Conservation (phyloP, 225 moss, liverwort and hornwort species). For the Polytrichum formosum region DNA sequence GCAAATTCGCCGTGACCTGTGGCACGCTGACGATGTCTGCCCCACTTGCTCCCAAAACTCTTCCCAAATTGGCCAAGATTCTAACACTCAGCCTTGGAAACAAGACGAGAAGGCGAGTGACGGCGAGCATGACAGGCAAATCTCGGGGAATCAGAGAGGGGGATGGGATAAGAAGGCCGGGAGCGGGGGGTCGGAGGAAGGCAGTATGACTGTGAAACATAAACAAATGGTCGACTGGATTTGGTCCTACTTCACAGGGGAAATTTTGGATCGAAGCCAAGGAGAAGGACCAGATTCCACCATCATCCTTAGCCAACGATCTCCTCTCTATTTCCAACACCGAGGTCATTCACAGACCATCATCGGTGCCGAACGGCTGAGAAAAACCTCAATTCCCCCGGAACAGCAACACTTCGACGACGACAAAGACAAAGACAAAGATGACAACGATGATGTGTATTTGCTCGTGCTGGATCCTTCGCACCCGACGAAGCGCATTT, state of each 20-base stretch:
- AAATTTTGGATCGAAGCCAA: too few relatives aligned
- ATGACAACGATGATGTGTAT: conserved; percentile 23
- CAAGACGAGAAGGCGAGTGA: too few relatives aligned
- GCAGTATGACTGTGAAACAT: conserved; percentile 17
- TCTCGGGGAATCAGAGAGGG: conserved; percentile 1
- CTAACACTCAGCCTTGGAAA: too few relatives aligned
- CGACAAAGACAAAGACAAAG: too few relatives aligned
- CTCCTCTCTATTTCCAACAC: conserved; percentile 55
- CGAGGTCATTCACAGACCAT: conserved; percentile 54
- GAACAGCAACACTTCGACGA: neutral
- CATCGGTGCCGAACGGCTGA: conserved; percentile 34
- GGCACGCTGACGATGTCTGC: neutral
- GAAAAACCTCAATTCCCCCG: conserved; percentile 1
- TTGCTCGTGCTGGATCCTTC: conserved; percentile 47
- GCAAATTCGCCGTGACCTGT: neutral
- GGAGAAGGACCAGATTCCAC: neutral
- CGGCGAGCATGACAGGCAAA: neutral
- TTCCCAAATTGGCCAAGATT: too few relatives aligned
- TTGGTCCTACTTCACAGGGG: conserved; percentile 35
- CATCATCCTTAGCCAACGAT: conserved; percentile 22
- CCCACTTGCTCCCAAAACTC: conserved; percentile 1
- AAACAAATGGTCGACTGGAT: conserved; percentile 47
- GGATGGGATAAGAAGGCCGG: conserved; percentile 13
- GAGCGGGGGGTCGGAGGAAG: neutral
- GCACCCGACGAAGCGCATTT: conserved; percentile 19